A percentile compares a stretch with the other conserved stretches of the same genome.
phyloP scores from a whole-genome alignment of 169 alveolate genomes.

The Blepharisma undulans region DNA sequence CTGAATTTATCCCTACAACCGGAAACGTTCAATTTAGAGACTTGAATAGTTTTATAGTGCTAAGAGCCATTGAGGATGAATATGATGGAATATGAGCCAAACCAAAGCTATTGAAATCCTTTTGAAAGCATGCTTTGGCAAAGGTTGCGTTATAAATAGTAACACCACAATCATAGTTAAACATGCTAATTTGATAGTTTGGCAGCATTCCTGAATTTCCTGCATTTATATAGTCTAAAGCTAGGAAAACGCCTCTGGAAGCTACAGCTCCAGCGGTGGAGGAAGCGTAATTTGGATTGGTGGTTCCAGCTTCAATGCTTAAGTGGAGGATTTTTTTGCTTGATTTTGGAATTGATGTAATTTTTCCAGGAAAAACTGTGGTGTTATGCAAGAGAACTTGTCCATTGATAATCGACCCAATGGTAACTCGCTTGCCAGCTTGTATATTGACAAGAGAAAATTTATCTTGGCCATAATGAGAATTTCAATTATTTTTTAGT shows the following conservation, averaged over 20 bases:
- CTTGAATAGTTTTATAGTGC: background rate
- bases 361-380: background rate
- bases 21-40: background rate
- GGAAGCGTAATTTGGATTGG: background rate
- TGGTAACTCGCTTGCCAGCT: background rate
- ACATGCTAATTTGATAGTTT: background rate
- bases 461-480: background rate
- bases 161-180: background rate
- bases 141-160: background rate
- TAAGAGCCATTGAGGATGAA: background rate
- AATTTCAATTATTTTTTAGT: background rate
- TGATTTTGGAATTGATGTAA: background rate
- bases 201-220: background rate
- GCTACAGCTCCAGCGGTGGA: background rate
- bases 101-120: background rate
- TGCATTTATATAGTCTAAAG: background rate
- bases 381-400: background rate
- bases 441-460: background rate
- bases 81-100: background rate
- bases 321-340: background rate
- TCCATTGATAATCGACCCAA: background rate
- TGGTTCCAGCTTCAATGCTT: background rate
- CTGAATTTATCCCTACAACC: background rate
- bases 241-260: background rate
- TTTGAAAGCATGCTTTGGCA: background rate